phyloP scores from a whole-genome alignment of 2,329 filamentous ascomycete species.

The Drechmeria coniospora region DNA sequence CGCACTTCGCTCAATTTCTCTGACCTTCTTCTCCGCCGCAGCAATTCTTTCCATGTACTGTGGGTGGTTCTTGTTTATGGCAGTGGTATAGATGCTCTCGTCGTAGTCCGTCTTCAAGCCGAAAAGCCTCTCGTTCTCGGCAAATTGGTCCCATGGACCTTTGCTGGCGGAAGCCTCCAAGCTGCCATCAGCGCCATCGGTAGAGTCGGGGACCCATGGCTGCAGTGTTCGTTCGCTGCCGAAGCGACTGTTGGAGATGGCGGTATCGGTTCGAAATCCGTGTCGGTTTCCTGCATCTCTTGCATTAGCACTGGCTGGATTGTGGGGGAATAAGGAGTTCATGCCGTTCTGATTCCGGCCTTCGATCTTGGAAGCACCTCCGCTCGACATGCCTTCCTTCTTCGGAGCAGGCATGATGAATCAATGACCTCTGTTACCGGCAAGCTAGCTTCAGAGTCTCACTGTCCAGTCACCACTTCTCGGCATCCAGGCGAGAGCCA shows the following conservation, averaged over 20 bases:
- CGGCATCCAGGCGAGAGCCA: slow-evolving; percentile 10
- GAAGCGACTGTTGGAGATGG: slow-evolving; percentile 63
- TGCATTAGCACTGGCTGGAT: neutral
- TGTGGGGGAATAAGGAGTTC: slow-evolving; percentile 3
- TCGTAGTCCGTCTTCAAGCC: slow-evolving; percentile 83
- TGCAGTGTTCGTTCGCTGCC: slow-evolving; percentile 63
- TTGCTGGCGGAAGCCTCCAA: slow-evolving; percentile 44
- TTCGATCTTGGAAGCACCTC: slow-evolving; percentile 15
- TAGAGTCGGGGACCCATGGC: slow-evolving; percentile 59
- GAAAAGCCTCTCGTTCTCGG: slow-evolving; percentile 73
- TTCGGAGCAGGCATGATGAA: slow-evolving; percentile 22
- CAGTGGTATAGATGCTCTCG: slow-evolving; percentile 87
- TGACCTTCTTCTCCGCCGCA: slow-evolving; percentile 66
- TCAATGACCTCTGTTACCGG: slow-evolving; percentile 8
- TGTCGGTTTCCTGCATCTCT: slow-evolving; percentile 40
- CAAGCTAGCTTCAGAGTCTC: slow-evolving; percentile 11
- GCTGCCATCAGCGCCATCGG: slow-evolving; percentile 49
- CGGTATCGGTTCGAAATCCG: slow-evolving; percentile 71
- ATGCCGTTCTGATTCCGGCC: slow-evolving; percentile 21
- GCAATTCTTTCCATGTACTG: slow-evolving; percentile 65
- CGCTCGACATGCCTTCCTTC: slow-evolving; percentile 20
- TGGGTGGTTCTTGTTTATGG: slow-evolving; percentile 72
- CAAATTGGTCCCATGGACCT: slow-evolving; percentile 81
- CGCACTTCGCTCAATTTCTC: slow-evolving; percentile 70
- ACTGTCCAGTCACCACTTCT: slow-evolving; percentile 8